A percentile compares a stretch with the other conserved stretches of the same genome.
These are phyloP conservation scores for Trebouxia sp. DNA, from an alignment of 139 green algal genomes.

Conservation along the genomic window DNA sequence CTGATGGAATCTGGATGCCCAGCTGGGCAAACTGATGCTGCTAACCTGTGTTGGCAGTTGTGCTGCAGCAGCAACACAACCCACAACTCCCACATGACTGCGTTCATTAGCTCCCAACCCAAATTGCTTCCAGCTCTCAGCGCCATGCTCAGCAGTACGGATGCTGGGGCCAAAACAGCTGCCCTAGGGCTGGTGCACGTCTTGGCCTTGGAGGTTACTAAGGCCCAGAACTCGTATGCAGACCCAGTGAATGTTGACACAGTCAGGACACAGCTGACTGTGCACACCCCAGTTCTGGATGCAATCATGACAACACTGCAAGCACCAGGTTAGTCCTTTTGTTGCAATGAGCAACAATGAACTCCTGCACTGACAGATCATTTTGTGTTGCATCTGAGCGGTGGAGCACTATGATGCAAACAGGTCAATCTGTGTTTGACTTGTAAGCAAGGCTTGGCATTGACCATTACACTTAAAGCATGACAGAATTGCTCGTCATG, in stretches of 20 bases:
- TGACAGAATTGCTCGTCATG: no score
- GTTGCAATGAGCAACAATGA: no score
- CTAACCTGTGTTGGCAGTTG: background rate
- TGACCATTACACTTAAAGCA: no score
- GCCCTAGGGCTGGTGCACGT: background rate
- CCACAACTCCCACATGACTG: slow-evolving; percentile 7
- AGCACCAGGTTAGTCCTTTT: background rate
- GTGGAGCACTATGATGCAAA: no score
- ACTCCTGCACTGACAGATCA: no score
- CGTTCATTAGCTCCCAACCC: background rate
- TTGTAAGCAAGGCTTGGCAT: no score
- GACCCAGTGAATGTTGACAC: background rate
- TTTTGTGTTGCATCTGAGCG: no score
- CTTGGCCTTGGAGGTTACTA: slow-evolving; percentile 1
- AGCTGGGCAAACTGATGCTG: background rate
- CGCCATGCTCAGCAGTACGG: background rate
- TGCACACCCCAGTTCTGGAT: background rate
- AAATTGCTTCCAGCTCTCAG: background rate
- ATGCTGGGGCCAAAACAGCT: background rate
- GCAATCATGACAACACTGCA: background rate
- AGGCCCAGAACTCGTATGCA: slow-evolving; percentile 2
- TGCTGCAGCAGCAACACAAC: background rate
- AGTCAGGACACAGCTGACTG: background rate
- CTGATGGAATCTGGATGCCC: background rate
- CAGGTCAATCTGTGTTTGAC: no score